These are phyloP conservation scores for Austroboletus festivus DNA, from an alignment of 768 basidiomycete genomes.

Conservation along the genomic window DNA sequence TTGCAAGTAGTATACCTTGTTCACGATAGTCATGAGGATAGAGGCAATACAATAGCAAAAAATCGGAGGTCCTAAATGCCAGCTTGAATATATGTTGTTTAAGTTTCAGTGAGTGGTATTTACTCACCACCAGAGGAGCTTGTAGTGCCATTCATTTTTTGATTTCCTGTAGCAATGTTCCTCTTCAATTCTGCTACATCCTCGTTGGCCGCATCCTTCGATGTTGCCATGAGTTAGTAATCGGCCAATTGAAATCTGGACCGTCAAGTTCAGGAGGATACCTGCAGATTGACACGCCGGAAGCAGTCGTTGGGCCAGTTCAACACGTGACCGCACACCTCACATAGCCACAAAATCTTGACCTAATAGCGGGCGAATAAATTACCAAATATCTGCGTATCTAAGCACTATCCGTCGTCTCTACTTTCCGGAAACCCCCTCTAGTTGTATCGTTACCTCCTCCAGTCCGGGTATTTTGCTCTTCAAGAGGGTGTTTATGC, in stretches of 20 bases:
- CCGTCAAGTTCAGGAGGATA: too few species aligned
- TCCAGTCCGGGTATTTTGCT: constrained; percentile 76
- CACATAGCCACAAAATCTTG: too few species aligned
- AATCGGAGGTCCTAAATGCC: constrained; percentile 68
- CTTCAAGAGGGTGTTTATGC: constrained; percentile 71
- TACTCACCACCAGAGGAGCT: constrained; percentile 26
- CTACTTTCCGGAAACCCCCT: constrained; percentile 29
- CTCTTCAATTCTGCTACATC: constrained; percentile 54
- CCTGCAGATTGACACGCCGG: too few species aligned
- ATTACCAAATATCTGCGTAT: constrained; percentile 16
- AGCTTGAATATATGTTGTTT: background rate
- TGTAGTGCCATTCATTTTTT: constrained; percentile 13
- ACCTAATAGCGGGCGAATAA: constrained; percentile 1
- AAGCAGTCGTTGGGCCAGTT: too few species aligned
- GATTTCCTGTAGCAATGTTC: constrained; percentile 41
- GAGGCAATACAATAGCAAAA: constrained; percentile 88
- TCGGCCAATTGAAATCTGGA: too few species aligned
- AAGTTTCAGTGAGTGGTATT: background rate
- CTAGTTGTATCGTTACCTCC: constrained; percentile 89
- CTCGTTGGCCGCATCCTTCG: constrained; percentile 26
- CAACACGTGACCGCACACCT: background rate
- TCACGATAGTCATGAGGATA: constrained; percentile 95
- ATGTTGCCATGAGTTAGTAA: constrained; percentile 16
- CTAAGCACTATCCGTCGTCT: constrained; percentile 4
- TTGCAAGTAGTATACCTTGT: constrained; percentile 62